A percentile compares a stretch with the other conserved stretches of the same genome.
phyloP scores from a whole-genome alignment of 2,329 filamentous ascomycete genomes.

The Microdochium paspali region DNA sequence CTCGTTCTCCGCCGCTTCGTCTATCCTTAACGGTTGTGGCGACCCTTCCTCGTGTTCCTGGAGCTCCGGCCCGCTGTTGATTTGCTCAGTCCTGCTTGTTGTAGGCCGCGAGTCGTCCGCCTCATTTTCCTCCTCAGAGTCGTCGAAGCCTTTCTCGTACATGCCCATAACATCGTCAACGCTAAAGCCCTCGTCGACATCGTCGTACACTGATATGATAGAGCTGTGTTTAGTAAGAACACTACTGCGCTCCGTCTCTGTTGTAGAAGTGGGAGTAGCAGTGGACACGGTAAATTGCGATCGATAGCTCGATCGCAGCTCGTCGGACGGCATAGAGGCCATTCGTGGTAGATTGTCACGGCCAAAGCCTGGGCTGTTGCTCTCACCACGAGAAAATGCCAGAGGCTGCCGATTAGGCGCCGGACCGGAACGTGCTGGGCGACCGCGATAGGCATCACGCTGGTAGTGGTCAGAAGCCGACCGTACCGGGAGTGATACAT shows the following conservation, averaged over 20 bases:
- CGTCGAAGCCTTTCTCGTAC: conserved; percentile 56
- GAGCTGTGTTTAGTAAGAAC: conserved; percentile 73
- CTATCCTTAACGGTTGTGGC: conserved; percentile 13
- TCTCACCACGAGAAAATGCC: conserved; percentile 23
- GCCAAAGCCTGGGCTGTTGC: conserved; percentile 23
- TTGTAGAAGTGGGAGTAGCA: conserved; percentile 39
- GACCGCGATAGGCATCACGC: conserved; percentile 14
- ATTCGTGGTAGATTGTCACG: conserved; percentile 27
- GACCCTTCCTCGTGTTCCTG: conserved; percentile 29
- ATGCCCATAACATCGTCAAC: conserved; percentile 63
- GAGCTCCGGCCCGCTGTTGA: conserved; percentile 25
- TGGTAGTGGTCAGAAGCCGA: conserved; percentile 28
- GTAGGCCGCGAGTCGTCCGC: conserved; percentile 26
- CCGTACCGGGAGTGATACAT: conserved; percentile 30
- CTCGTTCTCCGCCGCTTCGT: conserved; percentile 7
- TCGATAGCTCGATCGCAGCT: conserved; percentile 45
- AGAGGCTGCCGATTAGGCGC: conserved; percentile 16
- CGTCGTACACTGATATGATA: conserved; percentile 48
- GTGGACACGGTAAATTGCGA: conserved; percentile 46
- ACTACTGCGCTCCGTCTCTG: conserved; percentile 74
- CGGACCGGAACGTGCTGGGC: conserved; percentile 13
- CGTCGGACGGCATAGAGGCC: conserved; percentile 38
- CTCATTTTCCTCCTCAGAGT: conserved; percentile 22
- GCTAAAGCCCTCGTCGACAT: conserved; percentile 46
- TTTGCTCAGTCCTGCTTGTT: conserved; percentile 28